A percentile compares a stretch with the other conserved stretches of the same genome.
phyloP scores from a whole-genome alignment of 2,329 filamentous ascomycete species.

The Fusarium bulbicola region DNA sequence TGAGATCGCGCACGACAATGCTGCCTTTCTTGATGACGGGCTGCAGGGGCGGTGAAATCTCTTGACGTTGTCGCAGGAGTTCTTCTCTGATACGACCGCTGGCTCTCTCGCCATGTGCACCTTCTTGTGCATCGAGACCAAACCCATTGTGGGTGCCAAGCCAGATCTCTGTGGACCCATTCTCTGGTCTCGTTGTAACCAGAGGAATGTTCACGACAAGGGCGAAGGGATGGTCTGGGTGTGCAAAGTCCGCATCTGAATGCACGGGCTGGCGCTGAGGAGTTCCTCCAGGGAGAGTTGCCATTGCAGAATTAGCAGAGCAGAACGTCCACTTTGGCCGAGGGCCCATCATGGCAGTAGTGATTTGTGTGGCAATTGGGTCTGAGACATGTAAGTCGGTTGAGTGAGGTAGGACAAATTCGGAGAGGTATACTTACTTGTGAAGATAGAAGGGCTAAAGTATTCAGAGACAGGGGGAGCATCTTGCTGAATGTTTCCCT shows the following conservation, averaged over 20 bases:
- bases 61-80: constrained; percentile 50
- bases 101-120: constrained; percentile 60
- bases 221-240: constrained; percentile 64
- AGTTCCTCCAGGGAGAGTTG: constrained; percentile 51
- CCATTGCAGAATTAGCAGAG: constrained; percentile 67
- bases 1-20: constrained; percentile 65
- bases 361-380: constrained; percentile 64
- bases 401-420: too few relatives aligned
- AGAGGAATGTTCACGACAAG: constrained; percentile 64
- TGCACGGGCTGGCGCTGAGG: constrained; percentile 65
- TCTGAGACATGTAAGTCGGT: constrained; percentile 48
- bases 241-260: constrained; percentile 66
- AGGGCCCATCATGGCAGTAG: constrained; percentile 63
- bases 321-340: constrained; percentile 65
- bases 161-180: constrained; percentile 69
- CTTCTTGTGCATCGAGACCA: constrained; percentile 55
- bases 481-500: constrained; percentile 70
- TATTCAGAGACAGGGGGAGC: constrained; percentile 60
- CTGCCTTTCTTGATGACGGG: constrained; percentile 63
- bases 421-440: constrained; percentile 52
- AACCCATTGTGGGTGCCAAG: constrained; percentile 59
- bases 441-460: constrained; percentile 61
- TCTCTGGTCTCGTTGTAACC: constrained; percentile 58
- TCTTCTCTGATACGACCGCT: constrained; percentile 59
- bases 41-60: constrained; percentile 56